Evolutionary conservation across 768 basidiomycete species (phyloP), one percentile per base, ranked within the genome.

Genomic region (Terana coerulea): DNA sequence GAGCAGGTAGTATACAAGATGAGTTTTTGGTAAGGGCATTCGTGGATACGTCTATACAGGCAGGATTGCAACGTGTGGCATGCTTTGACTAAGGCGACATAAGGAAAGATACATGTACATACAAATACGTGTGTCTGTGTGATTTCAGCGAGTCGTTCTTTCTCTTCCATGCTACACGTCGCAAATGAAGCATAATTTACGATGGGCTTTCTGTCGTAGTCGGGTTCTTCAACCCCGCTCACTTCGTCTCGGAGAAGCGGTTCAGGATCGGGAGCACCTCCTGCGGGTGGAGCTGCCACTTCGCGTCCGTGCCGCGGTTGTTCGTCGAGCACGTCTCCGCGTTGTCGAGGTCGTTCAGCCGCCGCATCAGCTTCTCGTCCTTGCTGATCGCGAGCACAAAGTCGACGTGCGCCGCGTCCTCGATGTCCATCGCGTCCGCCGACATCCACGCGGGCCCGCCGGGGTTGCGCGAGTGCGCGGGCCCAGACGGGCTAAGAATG

Each of bases 241-340:
- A 49, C 48, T 45, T 54, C 8, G 48, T 44, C 51, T 63, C 64
- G 24, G 64, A 69, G 33, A 74, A 66, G 53, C 69, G 56, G 63
- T 49, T 55, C 37, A 78, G 62, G 45, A 72, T 64, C 19, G 57
- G 35, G 19, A 69, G 26, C 24, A 74, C 74, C 8, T 69, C 72
- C 45, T 58, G 65, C 1, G 68, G 66, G 10, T 69, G 64, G 34
- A 80, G 53, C 54, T 72, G 74, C 89, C 90, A 91, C 69, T 75
- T 80, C 41, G 86, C 89, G 66, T 89, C 88, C 37, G 88, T 90
- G n/a, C 84, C 85, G 84, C 85, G 51, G 79, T 24, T 84, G 56
- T 84, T 81, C 41, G 86, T 87, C 51, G 81, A 83, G 47, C 80
- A 79, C 47, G 87, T 91, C 74, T 88, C 85, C 10, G 83, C 77